These are phyloP conservation scores for Suillus fuscotomentosus DNA, from an alignment of 768 basidiomycete species.

Conservation along the genomic window DNA sequence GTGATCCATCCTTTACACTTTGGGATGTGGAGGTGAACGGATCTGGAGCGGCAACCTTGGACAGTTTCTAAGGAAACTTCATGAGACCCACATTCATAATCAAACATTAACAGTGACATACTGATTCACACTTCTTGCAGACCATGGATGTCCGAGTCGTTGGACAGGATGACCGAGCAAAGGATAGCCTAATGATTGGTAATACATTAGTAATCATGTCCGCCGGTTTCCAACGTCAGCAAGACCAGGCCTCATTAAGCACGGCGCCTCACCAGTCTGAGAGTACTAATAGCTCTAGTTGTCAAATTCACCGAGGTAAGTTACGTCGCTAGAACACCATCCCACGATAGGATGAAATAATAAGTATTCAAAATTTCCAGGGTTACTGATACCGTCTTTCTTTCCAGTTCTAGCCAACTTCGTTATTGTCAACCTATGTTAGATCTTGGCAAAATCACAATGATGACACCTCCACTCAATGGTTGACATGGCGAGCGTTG, in stretches of 20 bases:
- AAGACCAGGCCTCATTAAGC: too few species aligned
- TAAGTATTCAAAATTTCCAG: constrained; percentile 2
- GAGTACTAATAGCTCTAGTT: constrained; percentile 9
- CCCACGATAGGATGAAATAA: constrained; percentile 4
- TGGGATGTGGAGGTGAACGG: constrained; percentile 74
- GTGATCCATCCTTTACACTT: constrained; percentile 76
- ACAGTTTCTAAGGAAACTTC: constrained; percentile 64
- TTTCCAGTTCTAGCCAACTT: constrained; percentile 22
- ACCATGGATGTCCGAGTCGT: constrained; percentile 53
- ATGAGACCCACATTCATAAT: constrained; percentile 5
- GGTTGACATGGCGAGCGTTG: constrained; percentile 34
- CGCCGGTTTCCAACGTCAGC: too few species aligned
- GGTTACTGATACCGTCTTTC: not conserved
- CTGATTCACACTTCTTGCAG: constrained; percentile 84
- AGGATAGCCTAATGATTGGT: not conserved
- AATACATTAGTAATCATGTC: not conserved
- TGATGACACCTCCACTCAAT: constrained; percentile 19
- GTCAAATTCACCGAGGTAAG: constrained; percentile 7
- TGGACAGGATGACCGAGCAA: not conserved
- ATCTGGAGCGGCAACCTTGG: constrained; percentile 87
- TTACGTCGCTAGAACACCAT: not conserved
- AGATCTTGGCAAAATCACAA: constrained; percentile 18
- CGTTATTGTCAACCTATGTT: constrained; percentile 25
- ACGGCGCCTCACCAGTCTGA: not conserved
- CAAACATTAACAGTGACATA: constrained; percentile 30